Percentiles rank a stretch among this genome's conserved stretches.
phyloP scores from a whole-genome alignment of 179 eudicot species.

The Spinacia oleracea region DNA sequence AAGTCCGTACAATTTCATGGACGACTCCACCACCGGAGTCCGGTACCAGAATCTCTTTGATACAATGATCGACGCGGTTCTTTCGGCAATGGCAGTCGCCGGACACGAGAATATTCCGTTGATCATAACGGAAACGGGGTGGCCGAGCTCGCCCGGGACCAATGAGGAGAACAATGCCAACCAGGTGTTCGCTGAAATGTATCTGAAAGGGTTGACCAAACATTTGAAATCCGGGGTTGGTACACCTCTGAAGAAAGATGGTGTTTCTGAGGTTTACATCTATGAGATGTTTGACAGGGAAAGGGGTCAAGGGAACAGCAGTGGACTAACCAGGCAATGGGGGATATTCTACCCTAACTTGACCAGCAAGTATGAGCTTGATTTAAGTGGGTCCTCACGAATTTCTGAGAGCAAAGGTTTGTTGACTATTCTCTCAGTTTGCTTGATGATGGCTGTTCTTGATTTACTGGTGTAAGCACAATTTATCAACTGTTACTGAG shows the following conservation, averaged over 20 bases:
- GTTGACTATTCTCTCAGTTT: background rate
- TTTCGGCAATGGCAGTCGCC: slow-evolving; percentile 59
- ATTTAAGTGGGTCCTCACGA: slow-evolving; percentile 27
- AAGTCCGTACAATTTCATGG: slow-evolving; percentile 50
- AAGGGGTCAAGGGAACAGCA: background rate
- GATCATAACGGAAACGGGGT: slow-evolving; percentile 69
- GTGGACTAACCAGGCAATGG: slow-evolving; percentile 37
- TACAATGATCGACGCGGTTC: slow-evolving; percentile 66
- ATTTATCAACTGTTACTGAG: background rate
- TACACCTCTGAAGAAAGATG: slow-evolving; percentile 80
- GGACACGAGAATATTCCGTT: slow-evolving; percentile 79
- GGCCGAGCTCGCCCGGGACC: slow-evolving; percentile 52
- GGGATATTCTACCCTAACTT: slow-evolving; percentile 66
- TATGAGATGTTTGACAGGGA: slow-evolving; percentile 61
- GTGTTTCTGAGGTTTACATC: slow-evolving; percentile 53
- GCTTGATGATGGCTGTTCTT: background rate
- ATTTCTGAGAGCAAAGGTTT: background rate
- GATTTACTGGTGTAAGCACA: background rate
- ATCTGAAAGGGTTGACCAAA: slow-evolving; percentile 49
- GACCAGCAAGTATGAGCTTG: slow-evolving; percentile 55
- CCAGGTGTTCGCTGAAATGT: slow-evolving; percentile 56
- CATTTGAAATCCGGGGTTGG: slow-evolving; percentile 65
- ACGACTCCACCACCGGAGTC: slow-evolving; percentile 66
- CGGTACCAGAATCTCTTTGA: slow-evolving; percentile 78
- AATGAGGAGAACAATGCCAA: slow-evolving; percentile 53